Evolutionary conservation across 768 basidiomycete genomes (phyloP).

Genomic region (Suillus decipiens): DNA sequence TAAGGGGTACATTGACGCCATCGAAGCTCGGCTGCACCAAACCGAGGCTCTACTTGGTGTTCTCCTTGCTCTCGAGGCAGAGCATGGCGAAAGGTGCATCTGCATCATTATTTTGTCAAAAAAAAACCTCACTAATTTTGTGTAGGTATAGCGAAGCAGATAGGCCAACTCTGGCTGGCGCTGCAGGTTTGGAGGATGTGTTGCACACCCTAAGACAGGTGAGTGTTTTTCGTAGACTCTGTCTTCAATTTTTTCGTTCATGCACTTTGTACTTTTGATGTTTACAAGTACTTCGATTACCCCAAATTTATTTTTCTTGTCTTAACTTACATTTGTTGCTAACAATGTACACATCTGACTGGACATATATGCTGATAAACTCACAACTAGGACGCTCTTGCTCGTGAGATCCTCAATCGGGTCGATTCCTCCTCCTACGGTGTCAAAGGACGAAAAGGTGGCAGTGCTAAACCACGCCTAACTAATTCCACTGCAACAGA

Average conservation of each 20-base stretch:
- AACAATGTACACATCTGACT: neutral
- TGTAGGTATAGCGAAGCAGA: conserved; percentile 16
- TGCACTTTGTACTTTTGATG: neutral
- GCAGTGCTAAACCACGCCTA: conserved; percentile 32
- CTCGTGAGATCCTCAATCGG: conserved; percentile 76
- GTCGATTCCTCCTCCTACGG: conserved; percentile 85
- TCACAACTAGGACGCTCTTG: conserved; percentile 64
- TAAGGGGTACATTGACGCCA: conserved; percentile 95
- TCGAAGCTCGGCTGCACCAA: conserved; percentile 88
- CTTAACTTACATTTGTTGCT: neutral
- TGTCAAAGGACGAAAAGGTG: conserved; percentile 62
- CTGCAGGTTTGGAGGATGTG: conserved; percentile 32
- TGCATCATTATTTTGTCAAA: conserved; percentile 25
- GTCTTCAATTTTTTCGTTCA: neutral
- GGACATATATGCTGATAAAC: conserved; percentile 4
- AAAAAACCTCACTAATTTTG: neutral
- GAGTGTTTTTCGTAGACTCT: conserved; percentile 13
- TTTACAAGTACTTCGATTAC: neutral
- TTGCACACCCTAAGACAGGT: conserved; percentile 56
- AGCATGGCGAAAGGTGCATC: conserved; percentile 29
- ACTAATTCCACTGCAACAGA: conserved; percentile 22
- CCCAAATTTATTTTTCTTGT: conserved; percentile 2
- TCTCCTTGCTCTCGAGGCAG: conserved; percentile 52
- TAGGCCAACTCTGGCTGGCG: neutral
- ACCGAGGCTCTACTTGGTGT: conserved; percentile 89